Base-by-base conservation (phyloP, 106 monocot species). In the Apostasia ramifera region DNA sequence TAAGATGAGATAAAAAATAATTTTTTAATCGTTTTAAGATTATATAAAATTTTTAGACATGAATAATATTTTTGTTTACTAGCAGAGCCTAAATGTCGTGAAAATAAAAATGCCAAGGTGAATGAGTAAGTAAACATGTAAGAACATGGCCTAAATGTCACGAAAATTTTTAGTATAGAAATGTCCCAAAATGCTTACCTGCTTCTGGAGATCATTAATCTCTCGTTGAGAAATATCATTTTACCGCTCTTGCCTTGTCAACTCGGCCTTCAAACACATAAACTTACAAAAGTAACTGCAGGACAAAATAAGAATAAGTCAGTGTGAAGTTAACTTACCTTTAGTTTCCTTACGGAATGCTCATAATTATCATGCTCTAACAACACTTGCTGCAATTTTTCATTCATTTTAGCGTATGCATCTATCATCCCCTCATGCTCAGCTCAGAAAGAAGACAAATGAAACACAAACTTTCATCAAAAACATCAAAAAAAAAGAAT, bases 381-480 rank as follows among this genome's bases (percentile, higher is more conserved):
- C 70, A 90, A 68, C 11, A 90, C 84, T 69, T 83, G 78, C 76
- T 90, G 90, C 83, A 98, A 81, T 69, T 93, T 98, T 65, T 93
- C 83, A 74, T 83, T 74, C 76, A 93, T 77, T 57, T 83, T 72
- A 55, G 76, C 11, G 47, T 98, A 98, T 59, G 98, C 83, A 50
- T 93, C 92, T 2, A 83, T 61, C 83, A 98, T 85, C 75, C 85
- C 87, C 76, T 93, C 92, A 74, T 98, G 98, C 64, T 98, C 90
- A 44, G 71, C 98, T 95, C 45, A 4, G 0, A 64, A 64, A 2
- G 41, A 13, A 14, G 1, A 47, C 13, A 47, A 64, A 61, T 11
- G 43, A 42, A 61, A 8, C n/a, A n/a, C n/a, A n/a, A n/a, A n/a
- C n/a, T n/a, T 48, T 48, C 3, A 46, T 47, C 45, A 4, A 2